Percentiles rank a stretch among this genome's conserved stretches.
Conservation (phyloP, 352 stramenopile genomes). For the Phytopythium boreale region DNA sequence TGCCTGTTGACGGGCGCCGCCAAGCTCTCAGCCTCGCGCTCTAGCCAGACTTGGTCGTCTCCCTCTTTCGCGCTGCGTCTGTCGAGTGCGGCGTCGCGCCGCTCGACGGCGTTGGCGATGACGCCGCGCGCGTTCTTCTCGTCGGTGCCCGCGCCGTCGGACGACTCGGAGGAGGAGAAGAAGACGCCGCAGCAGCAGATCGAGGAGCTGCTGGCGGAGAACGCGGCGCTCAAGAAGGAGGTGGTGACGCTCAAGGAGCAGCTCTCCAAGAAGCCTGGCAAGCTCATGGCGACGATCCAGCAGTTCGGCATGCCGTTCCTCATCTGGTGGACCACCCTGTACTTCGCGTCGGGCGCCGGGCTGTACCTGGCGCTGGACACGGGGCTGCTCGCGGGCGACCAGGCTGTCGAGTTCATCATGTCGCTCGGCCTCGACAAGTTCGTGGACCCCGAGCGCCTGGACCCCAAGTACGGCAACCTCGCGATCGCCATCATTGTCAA, state of each 20-base stretch:
- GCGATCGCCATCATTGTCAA: constrained; percentile 85
- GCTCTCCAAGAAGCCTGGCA: constrained; percentile 61
- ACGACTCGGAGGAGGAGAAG: constrained; percentile 18
- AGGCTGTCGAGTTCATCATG: constrained; percentile 85
- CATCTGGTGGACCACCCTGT: constrained; percentile 79
- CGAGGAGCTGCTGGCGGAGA: constrained; percentile 73
- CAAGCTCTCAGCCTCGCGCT: constrained; percentile 11
- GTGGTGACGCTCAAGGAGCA: constrained; percentile 55
- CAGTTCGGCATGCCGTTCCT: constrained; percentile 86
- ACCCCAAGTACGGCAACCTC: constrained; percentile 87
- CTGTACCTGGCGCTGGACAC: constrained; percentile 79
- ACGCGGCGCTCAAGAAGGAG: constrained; percentile 69
- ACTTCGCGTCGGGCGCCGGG: constrained; percentile 61
- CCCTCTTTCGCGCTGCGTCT: neutral
- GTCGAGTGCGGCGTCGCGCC: neutral
- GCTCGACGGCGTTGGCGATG: neutral
- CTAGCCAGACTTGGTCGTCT: neutral
- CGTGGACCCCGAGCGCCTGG: constrained; percentile 67
- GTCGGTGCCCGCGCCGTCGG: constrained; percentile 32
- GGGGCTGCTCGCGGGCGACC: constrained; percentile 61
- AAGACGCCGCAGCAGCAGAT: constrained; percentile 54
- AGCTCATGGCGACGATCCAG: constrained; percentile 77
- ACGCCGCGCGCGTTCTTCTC: constrained; percentile 34
- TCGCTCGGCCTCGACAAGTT: constrained; percentile 73
- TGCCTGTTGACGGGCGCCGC: constrained; percentile 22